These are phyloP conservation scores for Sporisorium reilianum DNA, from an alignment of 1,284 basidiomycete species.

Conservation along the genomic window DNA sequence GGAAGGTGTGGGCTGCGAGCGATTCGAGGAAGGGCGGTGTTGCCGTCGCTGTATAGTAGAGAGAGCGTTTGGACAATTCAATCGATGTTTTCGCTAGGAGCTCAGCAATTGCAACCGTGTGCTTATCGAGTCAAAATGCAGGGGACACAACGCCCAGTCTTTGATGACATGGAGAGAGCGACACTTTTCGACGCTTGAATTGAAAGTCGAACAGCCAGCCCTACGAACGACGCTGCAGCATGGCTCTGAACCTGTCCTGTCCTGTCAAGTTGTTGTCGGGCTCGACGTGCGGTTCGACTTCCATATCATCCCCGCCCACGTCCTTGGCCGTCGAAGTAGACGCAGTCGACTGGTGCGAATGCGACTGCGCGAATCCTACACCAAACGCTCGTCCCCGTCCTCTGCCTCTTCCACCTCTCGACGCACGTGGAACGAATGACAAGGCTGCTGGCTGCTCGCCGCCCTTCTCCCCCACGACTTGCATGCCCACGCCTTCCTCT, in stretches of 20 bases:
- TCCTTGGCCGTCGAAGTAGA: slow-evolving; percentile 1
- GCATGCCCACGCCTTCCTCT: neutral
- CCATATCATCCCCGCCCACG: slow-evolving; percentile 22
- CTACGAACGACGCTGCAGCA: slow-evolving; percentile 29
- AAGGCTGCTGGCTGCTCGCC: slow-evolving; percentile 6
- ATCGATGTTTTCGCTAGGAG: too few species aligned
- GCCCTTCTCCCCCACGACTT: neutral
- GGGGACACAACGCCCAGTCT: too few species aligned
- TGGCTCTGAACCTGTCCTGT: slow-evolving; percentile 54
- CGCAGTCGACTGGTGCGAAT: slow-evolving; percentile 1
- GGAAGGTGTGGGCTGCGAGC: slow-evolving; percentile 49
- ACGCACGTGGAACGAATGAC: slow-evolving; percentile 30
- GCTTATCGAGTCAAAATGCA: neutral
- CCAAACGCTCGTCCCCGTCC: slow-evolving; percentile 40
- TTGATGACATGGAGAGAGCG: too few species aligned
- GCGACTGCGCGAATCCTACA: slow-evolving; percentile 3
- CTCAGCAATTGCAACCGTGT: too few species aligned
- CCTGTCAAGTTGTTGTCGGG: slow-evolving; percentile 19
- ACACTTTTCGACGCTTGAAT: too few species aligned
- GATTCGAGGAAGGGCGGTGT: slow-evolving; percentile 63
- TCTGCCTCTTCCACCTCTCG: slow-evolving; percentile 25
- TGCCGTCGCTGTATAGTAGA: slow-evolving; percentile 52
- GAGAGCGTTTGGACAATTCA: neutral
- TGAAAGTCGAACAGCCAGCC: too few species aligned
- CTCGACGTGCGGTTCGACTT: slow-evolving; percentile 23